Conservation (phyloP, 2,329 filamentous ascomycete genomes). For the Cladorrhinum sp. region DNA sequence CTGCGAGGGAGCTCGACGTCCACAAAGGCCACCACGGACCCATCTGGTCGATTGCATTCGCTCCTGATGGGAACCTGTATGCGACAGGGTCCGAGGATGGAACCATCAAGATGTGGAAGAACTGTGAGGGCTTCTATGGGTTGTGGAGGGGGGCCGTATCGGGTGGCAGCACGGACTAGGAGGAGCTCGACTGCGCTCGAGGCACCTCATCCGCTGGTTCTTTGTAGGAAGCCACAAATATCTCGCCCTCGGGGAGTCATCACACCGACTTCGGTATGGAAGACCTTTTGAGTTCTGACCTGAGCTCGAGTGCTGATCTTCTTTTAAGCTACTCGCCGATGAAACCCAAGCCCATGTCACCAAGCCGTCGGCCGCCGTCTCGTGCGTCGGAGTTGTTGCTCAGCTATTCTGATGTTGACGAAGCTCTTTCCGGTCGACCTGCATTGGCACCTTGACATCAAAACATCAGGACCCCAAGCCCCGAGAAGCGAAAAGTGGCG, state of each 20-base stretch:
- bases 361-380: neutral
- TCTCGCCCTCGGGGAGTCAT: neutral
- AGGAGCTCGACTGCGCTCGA: constrained; percentile 22
- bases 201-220: constrained; percentile 18
- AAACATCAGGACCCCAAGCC: constrained; percentile 2
- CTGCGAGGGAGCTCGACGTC: constrained; percentile 78
- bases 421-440: neutral
- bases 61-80: constrained; percentile 92
- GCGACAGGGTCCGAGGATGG: constrained; percentile 96
- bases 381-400: constrained; percentile 8
- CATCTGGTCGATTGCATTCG: constrained; percentile 94
- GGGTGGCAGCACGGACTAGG: constrained; percentile 38
- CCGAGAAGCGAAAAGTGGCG: constrained; percentile 10
- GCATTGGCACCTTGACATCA: constrained; percentile 13
- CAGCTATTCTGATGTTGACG: neutral
- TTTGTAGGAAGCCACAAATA: constrained; percentile 1
- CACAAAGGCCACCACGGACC: constrained; percentile 97
- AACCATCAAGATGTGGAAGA: constrained; percentile 89
- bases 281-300: constrained; percentile 7
- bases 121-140: constrained; percentile 63
- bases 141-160: constrained; percentile 55
- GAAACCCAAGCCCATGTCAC: constrained; percentile 3
- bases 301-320: constrained; percentile 8
- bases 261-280: neutral
- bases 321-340: constrained; percentile 14